Evolutionary conservation across 1,139 yeast species (phyloP).

Genomic region (Zygosaccharomyces pseudobailii): DNA sequence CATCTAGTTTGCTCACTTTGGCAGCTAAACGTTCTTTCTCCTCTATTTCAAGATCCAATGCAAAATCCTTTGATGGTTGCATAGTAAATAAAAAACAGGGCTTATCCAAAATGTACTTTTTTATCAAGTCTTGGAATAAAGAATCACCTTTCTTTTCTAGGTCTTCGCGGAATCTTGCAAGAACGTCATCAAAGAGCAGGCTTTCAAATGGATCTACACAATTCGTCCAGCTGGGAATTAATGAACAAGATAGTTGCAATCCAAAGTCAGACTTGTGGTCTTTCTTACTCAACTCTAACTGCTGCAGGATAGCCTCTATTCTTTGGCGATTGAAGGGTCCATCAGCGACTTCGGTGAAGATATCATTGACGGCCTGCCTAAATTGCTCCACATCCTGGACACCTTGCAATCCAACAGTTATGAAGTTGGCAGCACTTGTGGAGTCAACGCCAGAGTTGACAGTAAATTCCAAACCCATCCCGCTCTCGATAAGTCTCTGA

Average conservation of each 20-base stretch:
- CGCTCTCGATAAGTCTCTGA: conserved; percentile 77
- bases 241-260: conserved; percentile 62
- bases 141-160: conserved; percentile 49
- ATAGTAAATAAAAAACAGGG: conserved; percentile 69
- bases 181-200: conserved; percentile 59
- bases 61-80: conserved; percentile 62
- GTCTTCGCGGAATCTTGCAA: conserved; percentile 57
- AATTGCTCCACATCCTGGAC: conserved; percentile 48
- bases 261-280: conserved; percentile 93
- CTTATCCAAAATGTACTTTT: conserved; percentile 45
- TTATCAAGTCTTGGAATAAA: conserved; percentile 56
- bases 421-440: conserved; percentile 70
- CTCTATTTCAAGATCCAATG: conserved; percentile 43
- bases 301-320: conserved; percentile 82
- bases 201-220: conserved; percentile 64
- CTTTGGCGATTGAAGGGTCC: conserved; percentile 54
- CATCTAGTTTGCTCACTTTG: conserved; percentile 45
- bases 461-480: conserved; percentile 79
- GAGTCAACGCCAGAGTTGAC: conserved; percentile 87
- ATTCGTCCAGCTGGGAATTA: conserved; percentile 83
- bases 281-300: conserved; percentile 75
- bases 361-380: conserved; percentile 43
- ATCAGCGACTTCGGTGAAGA: conserved; percentile 44
- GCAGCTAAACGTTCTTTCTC: conserved; percentile 51
- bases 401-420: conserved; percentile 85